A percentile compares a stretch with the other conserved stretches of the same genome.
phyloP scores from a whole-genome alignment of 2,329 filamentous ascomycete genomes.

The Proliferodiscus dingleyae region DNA sequence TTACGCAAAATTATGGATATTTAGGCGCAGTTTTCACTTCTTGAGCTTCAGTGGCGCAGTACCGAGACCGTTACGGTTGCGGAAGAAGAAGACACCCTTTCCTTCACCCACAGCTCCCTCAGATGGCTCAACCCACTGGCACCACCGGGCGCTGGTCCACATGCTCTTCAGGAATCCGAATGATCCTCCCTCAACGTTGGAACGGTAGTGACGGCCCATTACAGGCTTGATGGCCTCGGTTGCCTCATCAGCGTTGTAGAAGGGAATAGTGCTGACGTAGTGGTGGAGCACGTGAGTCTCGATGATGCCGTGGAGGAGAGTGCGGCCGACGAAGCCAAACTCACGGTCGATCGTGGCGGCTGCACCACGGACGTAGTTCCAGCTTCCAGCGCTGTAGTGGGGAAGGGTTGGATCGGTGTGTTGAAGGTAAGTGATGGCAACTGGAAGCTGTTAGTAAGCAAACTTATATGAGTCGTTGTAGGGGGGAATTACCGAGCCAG shows the following conservation, averaged over 20 bases:
- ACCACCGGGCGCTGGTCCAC: conserved; percentile 76
- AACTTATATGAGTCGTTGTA: not conserved
- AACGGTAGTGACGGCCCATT: conserved; percentile 94
- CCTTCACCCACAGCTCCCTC: conserved; percentile 74
- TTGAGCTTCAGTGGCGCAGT: conserved; percentile 24
- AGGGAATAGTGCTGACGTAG: conserved; percentile 93
- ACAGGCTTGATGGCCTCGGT: conserved; percentile 88
- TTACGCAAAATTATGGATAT: conserved; percentile 11
- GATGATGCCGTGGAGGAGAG: conserved; percentile 90
- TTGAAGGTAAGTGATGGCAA: conserved; percentile 95
- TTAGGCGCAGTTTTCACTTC: conserved; percentile 12
- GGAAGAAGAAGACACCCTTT: conserved; percentile 92
- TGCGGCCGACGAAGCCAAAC: conserved; percentile 90
- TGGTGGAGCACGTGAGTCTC: conserved; percentile 98
- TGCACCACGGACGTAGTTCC: conserved; percentile 91
- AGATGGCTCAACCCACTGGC: conserved; percentile 96
- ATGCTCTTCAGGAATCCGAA: conserved; percentile 80
- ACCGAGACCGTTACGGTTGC: conserved; percentile 87
- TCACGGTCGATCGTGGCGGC: conserved; percentile 96
- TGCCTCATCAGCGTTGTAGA: conserved; percentile 94
- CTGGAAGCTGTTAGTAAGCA: conserved; percentile 41
- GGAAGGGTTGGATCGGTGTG: conserved; percentile 93
- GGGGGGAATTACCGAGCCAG: conserved; percentile 79
- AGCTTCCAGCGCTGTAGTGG: conserved; percentile 80
- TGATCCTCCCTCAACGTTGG: conserved; percentile 70